Evolutionary conservation across 495 filamentous ascomycete species (phyloP).

Genomic region (Tuber indicum): DNA sequence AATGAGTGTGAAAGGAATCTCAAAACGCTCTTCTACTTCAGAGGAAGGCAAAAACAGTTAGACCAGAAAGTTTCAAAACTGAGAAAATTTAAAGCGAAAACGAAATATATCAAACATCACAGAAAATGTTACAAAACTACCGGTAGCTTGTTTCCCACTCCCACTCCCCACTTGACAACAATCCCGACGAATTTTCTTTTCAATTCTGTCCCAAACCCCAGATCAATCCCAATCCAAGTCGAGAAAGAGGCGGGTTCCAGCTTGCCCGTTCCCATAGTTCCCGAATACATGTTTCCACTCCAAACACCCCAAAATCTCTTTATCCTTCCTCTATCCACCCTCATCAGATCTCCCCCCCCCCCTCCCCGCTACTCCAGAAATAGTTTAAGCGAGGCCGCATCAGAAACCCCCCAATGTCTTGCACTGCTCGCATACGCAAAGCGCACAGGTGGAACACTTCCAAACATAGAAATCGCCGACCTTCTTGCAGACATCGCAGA

Average conservation of each 20-base stretch:
- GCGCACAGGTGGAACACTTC: constrained; percentile 26
- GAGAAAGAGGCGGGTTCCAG: background rate
- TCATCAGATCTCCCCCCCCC: background rate
- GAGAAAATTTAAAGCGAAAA: background rate
- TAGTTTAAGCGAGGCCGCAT: background rate
- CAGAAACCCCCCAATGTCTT: constrained; percentile 36
- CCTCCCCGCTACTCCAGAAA: background rate
- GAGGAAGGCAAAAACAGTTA: background rate
- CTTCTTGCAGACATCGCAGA: constrained; percentile 35
- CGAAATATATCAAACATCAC: background rate
- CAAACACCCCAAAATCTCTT: background rate
- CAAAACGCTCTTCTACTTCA: background rate
- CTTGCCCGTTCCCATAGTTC: background rate
- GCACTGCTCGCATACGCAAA: constrained; percentile 36
- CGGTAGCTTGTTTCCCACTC: background rate
- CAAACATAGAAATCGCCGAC: constrained; percentile 33
- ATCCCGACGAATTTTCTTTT: background rate
- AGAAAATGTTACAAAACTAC: background rate
- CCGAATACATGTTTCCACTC: background rate
- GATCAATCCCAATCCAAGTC: background rate
- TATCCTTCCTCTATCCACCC: background rate
- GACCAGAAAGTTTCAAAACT: background rate
- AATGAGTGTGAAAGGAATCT: background rate
- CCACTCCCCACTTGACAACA: background rate
- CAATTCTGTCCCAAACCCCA: background rate